These are phyloP conservation scores for Lachnellula occidentalis DNA, from an alignment of 2,329 filamentous ascomycete species.

Conservation along the genomic window DNA sequence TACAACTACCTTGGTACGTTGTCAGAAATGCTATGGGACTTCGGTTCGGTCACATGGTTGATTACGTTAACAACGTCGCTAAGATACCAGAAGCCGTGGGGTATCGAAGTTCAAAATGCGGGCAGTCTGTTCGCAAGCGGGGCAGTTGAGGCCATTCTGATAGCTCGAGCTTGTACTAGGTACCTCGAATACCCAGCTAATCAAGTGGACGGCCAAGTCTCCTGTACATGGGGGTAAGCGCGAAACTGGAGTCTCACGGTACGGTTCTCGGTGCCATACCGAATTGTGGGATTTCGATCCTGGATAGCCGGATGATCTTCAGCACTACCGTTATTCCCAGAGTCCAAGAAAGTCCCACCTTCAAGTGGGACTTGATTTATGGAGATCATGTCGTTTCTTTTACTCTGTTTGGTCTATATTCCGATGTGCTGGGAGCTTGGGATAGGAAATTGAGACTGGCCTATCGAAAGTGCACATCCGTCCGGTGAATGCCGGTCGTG, in stretches of 20 bases:
- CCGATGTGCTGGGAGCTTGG: neutral
- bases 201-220: neutral
- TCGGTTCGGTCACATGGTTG: too few relatives aligned
- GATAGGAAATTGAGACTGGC: neutral
- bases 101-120: neutral
- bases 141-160: too few relatives aligned
- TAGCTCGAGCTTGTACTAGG: too few relatives aligned
- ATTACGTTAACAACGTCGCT: too few relatives aligned
- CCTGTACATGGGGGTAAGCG: neutral
- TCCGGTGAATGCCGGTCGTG: neutral
- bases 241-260: neutral
- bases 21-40: too few relatives aligned
- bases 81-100: too few relatives aligned
- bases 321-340: slow-evolving; percentile 6
- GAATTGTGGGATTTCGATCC: slow-evolving; percentile 1
- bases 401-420: slow-evolving; percentile 2
- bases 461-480: neutral
- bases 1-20: too few relatives aligned
- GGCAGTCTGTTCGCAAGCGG: neutral
- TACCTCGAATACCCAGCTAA: neutral
- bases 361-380: neutral
- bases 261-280: neutral
- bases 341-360: too few relatives aligned
- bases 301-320: slow-evolving; percentile 20
- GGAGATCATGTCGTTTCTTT: neutral